phyloP scores from a whole-genome alignment of 2,329 filamentous ascomycete genomes.

The Lecanosticta acicola region DNA sequence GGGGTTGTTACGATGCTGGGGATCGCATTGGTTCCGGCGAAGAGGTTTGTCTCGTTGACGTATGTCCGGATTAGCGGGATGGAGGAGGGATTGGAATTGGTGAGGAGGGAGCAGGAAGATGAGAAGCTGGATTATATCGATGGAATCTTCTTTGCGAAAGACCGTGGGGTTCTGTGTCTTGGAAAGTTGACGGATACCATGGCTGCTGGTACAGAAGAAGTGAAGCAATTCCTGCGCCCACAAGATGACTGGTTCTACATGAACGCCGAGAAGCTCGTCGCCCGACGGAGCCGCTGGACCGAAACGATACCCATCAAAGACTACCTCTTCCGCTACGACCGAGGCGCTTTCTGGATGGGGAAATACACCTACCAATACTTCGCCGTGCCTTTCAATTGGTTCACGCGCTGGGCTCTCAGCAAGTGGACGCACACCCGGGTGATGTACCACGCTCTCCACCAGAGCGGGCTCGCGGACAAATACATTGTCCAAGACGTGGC shows the following conservation, averaged over 20 bases:
- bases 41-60: conserved; percentile 45
- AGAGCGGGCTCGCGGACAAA: conserved; percentile 48
- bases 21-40: conserved; percentile 42
- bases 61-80: conserved; percentile 41
- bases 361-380: conserved; percentile 58
- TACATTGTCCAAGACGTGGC: conserved; percentile 61
- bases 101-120: conserved; percentile 31
- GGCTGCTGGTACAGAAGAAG: conserved; percentile 29
- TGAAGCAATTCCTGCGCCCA: conserved; percentile 50
- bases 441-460: conserved; percentile 58
- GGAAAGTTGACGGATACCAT: conserved; percentile 31
- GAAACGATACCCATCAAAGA: conserved; percentile 38
- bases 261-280: conserved; percentile 47
- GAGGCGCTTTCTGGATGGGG: conserved; percentile 61
- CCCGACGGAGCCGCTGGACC: conserved; percentile 17
- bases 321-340: conserved; percentile 58
- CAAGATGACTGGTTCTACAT: conserved; percentile 70
- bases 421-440: conserved; percentile 57
- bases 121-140: conserved; percentile 58
- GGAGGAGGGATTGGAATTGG: conserved; percentile 34
- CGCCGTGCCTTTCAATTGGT: conserved; percentile 51
- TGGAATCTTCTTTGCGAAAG: conserved; percentile 44
- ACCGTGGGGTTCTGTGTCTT: conserved; percentile 39
- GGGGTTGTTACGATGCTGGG: conserved; percentile 58
- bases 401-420: conserved; percentile 56